phyloP scores from a whole-genome alignment of 2,329 filamentous ascomycete genomes.

The Fusarium sp. region DNA sequence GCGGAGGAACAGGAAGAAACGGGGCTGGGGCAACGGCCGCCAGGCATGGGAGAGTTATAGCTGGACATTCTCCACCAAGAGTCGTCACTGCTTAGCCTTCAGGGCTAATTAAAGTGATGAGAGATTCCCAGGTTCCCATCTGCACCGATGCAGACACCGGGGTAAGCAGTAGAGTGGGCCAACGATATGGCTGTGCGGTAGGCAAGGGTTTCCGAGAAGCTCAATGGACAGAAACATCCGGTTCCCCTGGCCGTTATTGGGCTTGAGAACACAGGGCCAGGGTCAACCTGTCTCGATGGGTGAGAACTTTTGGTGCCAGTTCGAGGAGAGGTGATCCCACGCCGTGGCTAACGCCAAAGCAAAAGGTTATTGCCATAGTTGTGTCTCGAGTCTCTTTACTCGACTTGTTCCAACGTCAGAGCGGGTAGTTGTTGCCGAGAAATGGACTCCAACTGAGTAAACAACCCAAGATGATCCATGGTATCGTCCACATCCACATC shows the following conservation, averaged over 20 bases:
- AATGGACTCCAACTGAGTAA: background rate
- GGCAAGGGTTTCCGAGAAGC: slow-evolving; percentile 50
- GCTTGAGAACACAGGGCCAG: background rate
- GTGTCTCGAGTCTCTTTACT: background rate
- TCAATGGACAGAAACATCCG: slow-evolving; percentile 41
- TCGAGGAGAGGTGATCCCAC: background rate
- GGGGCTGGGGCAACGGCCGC: background rate
- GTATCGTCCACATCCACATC: background rate
- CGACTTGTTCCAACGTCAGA: background rate
- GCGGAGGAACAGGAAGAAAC: background rate
- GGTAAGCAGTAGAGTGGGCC: slow-evolving; percentile 35
- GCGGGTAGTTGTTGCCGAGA: background rate
- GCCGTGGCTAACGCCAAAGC: background rate
- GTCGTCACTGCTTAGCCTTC: background rate
- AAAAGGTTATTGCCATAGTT: background rate
- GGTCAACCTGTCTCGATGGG: background rate
- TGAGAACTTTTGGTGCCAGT: slow-evolving; percentile 3
- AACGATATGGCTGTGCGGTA: slow-evolving; percentile 31
- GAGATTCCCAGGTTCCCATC: background rate
- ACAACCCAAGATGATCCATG: background rate
- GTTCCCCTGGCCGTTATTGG: slow-evolving; percentile 7
- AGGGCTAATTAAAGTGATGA: background rate
- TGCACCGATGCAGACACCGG: slow-evolving; percentile 10
- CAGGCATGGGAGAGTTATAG: background rate
- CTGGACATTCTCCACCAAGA: background rate